phyloP scores from a whole-genome alignment of 2,329 filamentous ascomycete species.

The Colletotrichum sp. region DNA sequence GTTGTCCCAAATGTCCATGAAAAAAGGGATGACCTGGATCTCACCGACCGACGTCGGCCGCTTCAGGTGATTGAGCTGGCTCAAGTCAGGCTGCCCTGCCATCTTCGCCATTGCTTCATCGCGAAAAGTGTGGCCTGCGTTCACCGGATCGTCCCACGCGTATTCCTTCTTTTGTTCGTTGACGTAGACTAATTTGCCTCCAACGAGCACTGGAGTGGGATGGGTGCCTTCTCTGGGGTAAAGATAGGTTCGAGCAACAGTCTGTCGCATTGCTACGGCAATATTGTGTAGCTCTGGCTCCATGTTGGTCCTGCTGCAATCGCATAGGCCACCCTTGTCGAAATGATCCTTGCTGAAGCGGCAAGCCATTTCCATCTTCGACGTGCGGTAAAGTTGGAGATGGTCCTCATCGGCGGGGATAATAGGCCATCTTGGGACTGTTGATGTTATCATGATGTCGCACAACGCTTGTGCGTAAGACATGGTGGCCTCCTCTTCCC shows the following conservation, averaged over 20 bases:
- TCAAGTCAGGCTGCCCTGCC: background rate
- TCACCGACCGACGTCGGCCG: background rate
- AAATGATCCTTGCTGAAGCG: conserved; percentile 16
- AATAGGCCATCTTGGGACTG: background rate
- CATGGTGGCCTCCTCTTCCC: background rate
- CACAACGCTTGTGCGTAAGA: background rate
- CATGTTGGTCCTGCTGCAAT: background rate
- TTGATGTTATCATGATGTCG: background rate
- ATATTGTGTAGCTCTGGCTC: conserved; percentile 7
- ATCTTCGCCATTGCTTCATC: background rate
- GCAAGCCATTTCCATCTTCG: conserved; percentile 14
- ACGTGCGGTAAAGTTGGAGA: background rate
- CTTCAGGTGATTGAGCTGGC: background rate
- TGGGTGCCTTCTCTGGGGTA: background rate
- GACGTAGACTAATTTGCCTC: background rate
- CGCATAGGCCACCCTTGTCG: background rate
- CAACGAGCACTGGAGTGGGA: background rate
- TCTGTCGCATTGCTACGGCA: conserved; percentile 1
- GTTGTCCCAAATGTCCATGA: background rate
- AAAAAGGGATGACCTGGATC: background rate
- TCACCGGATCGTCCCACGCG: background rate
- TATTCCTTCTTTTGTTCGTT: background rate
- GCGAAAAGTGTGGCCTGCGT: background rate
- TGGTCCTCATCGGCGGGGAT: background rate
- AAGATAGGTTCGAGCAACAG: background rate